Base-by-base conservation (phyloP, 805 yeast species). In the Starmerella potacharoeniae region DNA sequence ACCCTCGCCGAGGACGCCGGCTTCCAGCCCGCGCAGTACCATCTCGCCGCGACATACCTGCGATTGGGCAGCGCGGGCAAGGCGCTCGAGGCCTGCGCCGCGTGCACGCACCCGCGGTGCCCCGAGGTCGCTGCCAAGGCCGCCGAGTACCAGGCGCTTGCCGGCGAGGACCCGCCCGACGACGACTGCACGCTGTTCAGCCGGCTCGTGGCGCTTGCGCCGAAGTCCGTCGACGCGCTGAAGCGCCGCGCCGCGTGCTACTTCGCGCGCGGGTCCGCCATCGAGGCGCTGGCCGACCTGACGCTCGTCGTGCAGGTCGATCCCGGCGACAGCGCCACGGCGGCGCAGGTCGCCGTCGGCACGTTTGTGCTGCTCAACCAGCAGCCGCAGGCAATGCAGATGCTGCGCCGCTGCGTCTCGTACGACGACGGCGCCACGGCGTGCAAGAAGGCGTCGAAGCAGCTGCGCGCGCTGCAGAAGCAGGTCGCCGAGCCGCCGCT, bases 381-480 rank as follows among this genome's bases (percentile, higher is more conserved):
- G 42, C 79, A 75, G 56, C 78, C 78, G 14, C 73, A 74, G 30
- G 76, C 84, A 0, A 69, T 77, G 62, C 73, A 68, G 56, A 73
- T 75, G 41, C 72, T 83, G 30, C 78, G 83, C 60, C 81, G 77
- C 59, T 89, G 97, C 66, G 71, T 91, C 49, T 81, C 84, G 53
- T 75, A 80, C 45, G 91, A 91, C 67, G 85, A 87, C 68, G 96
- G 87, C 58, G 77, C 76, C 60, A 70, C 70, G 31, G 70, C 68
- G 2, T 88, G 95, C 67, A 79, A 81, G 61, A 56, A 69, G 59
- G 62, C 70, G 9, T 60, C 62, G 50, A 65, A 62, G 57, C 54
- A 55, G 53, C 60, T 68, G 33, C 60, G 68, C 30, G 46, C 56
- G 49, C 58, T 62, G 10, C 62, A 67, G 52, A 65, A 66, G 53